Evolutionary conservation across 2,329 filamentous ascomycete species (phyloP).

Genomic region (Chrysosporium queenslandicum): DNA sequence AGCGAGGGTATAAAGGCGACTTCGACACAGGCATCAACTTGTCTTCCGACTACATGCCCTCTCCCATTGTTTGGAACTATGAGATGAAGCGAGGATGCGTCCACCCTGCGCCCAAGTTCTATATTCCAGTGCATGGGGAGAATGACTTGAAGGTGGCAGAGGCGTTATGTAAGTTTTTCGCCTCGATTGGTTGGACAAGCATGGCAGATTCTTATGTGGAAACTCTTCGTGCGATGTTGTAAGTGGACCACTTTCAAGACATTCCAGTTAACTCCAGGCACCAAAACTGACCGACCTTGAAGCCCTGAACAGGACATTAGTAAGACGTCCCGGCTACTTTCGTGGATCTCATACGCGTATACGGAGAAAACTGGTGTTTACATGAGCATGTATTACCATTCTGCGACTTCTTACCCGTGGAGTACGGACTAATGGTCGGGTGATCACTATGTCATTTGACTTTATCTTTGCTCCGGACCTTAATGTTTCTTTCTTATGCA

Average conservation of each 20-base stretch:
- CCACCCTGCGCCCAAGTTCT: slow-evolving; percentile 9
- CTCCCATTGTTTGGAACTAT: slow-evolving; percentile 12
- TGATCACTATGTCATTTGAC: too few relatives aligned
- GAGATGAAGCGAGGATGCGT: slow-evolving; percentile 3
- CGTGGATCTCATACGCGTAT: slow-evolving; percentile 12
- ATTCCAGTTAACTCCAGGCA: too few relatives aligned
- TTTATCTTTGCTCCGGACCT: too few relatives aligned
- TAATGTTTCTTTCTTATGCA: too few relatives aligned
- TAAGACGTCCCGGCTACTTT: not conserved
- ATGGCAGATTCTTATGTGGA: slow-evolving; percentile 10
- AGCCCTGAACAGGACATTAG: slow-evolving; percentile 8
- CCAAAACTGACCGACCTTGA: too few relatives aligned
- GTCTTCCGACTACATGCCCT: not conserved
- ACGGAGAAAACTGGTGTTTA: slow-evolving; percentile 13
- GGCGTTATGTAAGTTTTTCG: slow-evolving; percentile 5
- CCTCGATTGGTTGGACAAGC: slow-evolving; percentile 1
- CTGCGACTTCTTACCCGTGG: slow-evolving; percentile 9
- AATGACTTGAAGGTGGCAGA: slow-evolving; percentile 8
- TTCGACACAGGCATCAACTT: slow-evolving; percentile 7
- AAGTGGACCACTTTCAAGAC: too few relatives aligned
- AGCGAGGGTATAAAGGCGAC: not conserved
- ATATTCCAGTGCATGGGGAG: slow-evolving; percentile 11
- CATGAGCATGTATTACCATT: slow-evolving; percentile 10
- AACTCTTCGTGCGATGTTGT: too few relatives aligned
- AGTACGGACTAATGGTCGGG: too few relatives aligned